These are phyloP conservation scores for Xylariaceae sp. DNA, from an alignment of 2,329 filamentous ascomycete genomes.

Conservation along the genomic window DNA sequence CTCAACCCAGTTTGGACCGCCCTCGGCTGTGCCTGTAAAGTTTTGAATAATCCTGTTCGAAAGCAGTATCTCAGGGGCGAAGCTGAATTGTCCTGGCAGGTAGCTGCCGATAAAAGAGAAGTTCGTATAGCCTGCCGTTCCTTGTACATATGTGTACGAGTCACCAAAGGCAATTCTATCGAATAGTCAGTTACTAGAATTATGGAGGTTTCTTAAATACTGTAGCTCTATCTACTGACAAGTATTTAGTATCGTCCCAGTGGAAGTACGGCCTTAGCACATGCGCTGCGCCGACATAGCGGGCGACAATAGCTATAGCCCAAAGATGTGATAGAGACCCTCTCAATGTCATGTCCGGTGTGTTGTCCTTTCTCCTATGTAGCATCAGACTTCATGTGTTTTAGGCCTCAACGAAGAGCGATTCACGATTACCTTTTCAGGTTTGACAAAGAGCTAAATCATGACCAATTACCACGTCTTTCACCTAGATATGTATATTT, in stretches of 20 bases:
- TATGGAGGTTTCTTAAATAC: background rate
- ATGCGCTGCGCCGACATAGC: background rate
- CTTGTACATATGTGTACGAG: slow-evolving; percentile 60
- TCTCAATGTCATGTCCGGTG: background rate
- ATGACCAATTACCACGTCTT: no score
- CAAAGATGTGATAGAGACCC: background rate
- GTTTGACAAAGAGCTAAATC: no score
- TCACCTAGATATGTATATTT: no score
- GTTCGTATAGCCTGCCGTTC: slow-evolving; percentile 55
- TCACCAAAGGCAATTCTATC: slow-evolving; percentile 54
- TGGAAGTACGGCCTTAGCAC: slow-evolving; percentile 19
- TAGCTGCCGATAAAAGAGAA: slow-evolving; percentile 61
- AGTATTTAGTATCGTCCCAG: slow-evolving; percentile 32
- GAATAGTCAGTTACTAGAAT: background rate
- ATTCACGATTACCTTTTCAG: no score
- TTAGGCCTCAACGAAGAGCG: no score
- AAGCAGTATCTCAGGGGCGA: slow-evolving; percentile 50
- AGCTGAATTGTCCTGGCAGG: slow-evolving; percentile 48
- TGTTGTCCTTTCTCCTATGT: background rate
- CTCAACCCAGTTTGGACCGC: slow-evolving; percentile 61
- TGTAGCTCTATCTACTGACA: slow-evolving; percentile 27
- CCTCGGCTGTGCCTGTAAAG: slow-evolving; percentile 55
- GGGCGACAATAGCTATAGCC: background rate
- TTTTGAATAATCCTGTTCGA: slow-evolving; percentile 58
- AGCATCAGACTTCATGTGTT: no score